These are phyloP conservation scores for Truncatella angustata DNA, from an alignment of 2,329 filamentous ascomycete genomes.

Conservation along the genomic window DNA sequence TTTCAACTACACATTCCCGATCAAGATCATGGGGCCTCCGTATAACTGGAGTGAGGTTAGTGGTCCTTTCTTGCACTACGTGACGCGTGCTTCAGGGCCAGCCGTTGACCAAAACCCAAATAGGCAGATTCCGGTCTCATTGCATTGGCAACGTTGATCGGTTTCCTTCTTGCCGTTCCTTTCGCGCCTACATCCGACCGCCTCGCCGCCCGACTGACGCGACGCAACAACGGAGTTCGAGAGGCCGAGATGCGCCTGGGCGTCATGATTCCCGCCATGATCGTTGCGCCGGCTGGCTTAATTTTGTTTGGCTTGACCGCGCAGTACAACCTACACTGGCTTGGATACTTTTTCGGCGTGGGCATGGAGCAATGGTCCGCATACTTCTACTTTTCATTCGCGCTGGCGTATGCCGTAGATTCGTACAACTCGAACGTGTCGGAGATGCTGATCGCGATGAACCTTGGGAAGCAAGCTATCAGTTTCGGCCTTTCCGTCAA, in stretches of 20 bases:
- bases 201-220: slow-evolving; percentile 36
- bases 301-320: slow-evolving; percentile 38
- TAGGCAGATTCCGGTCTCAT: slow-evolving; percentile 26
- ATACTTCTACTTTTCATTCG: slow-evolving; percentile 57
- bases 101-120: too few relatives aligned
- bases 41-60: slow-evolving; percentile 38
- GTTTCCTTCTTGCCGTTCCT: slow-evolving; percentile 36
- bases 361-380: slow-evolving; percentile 46
- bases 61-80: neutral
- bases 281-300: slow-evolving; percentile 32
- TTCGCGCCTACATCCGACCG: slow-evolving; percentile 33
- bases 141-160: slow-evolving; percentile 33
- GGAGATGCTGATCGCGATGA: slow-evolving; percentile 62
- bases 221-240: slow-evolving; percentile 37
- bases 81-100: neutral
- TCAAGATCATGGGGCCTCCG: slow-evolving; percentile 39
- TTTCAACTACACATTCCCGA: slow-evolving; percentile 45
- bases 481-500: slow-evolving; percentile 51
- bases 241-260: slow-evolving; percentile 43
- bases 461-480: slow-evolving; percentile 55
- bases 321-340: slow-evolving; percentile 39
- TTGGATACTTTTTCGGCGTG: slow-evolving; percentile 47
- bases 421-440: slow-evolving; percentile 57
- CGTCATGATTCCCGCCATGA: slow-evolving; percentile 30
- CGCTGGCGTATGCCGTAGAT: slow-evolving; percentile 60